Evolutionary conservation across 441 rosid species (phyloP), one percentile per base, ranked within the genome.

Genomic region (Euphorbia corollata): DNA sequence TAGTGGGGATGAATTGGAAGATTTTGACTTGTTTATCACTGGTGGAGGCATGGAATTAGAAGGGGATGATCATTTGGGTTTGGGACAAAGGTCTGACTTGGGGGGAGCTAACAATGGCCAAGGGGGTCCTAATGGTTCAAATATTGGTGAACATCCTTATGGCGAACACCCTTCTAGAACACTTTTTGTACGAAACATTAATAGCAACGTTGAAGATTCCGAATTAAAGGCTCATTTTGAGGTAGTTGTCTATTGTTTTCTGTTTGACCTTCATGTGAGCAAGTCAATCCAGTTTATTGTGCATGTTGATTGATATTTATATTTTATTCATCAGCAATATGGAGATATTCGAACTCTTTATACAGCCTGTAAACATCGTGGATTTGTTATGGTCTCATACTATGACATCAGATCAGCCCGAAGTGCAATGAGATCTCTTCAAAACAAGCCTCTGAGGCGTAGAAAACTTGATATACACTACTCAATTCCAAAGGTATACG

Each of bases 31-130:
- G 64, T 88, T 88, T 62, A 81, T 81, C 74, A 85, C 82, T 74
- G 85, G 83, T 23, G 91, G 91, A 67, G 95, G 95, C 65, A 80
- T 88, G 88, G 95, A 88, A 75, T 73, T 88, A 68, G 95, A 79
- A 68, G 87, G 86, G 68, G 75, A 77, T 36, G 80, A 75, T 48
- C 69, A 23, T 43, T 2, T 68, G 59, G 68, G 45, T 69, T 67
- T 5, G 43, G 64, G 59, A 71, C 72, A 36, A 72, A 39, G 32
- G 32, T 27, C 32, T 27, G 32, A 27, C 32, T 27, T 27, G 32
- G 32, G 32, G 32, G 32, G 4, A 27, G 65, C 13, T 70, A 47
- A 63, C 55, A 63, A 48, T 55, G 60, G 53, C 41, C 70, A 60
- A 69, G 83, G 75, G 53, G 68, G 41, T 48, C 57, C 75, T 65